A percentile compares a stretch with the other conserved stretches of the same genome.
Evolutionary conservation across 306 rosid species (phyloP).

Genomic region (Vigna angularis): DNA sequence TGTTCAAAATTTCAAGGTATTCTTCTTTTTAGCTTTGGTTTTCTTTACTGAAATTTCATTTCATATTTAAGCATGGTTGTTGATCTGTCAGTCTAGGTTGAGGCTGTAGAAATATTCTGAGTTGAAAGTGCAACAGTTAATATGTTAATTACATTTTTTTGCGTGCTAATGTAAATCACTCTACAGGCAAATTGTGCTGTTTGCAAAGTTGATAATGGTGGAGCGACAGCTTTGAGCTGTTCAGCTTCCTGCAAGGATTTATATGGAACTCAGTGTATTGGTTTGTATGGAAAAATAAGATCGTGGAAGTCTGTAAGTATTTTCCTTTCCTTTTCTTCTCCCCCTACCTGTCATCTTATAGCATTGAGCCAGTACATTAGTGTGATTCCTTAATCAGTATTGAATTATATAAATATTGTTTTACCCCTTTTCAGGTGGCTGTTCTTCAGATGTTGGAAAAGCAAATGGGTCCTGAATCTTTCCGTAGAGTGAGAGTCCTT

Average conservation of each 20-base stretch:
- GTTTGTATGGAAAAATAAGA: conserved; percentile 87
- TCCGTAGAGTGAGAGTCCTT: conserved; percentile 78
- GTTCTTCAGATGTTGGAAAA: conserved; percentile 98
- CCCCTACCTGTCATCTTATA: background rate
- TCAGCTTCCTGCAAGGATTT: conserved; percentile 89
- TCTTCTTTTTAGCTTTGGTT: conserved; percentile 8
- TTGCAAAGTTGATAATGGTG: conserved; percentile 81
- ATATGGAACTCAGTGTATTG: conserved; percentile 91
- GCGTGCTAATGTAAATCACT: conserved; percentile 34
- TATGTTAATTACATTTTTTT: conserved; percentile 28
- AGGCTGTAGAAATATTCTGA: background rate
- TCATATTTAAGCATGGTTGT: conserved; percentile 10
- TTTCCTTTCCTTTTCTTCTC: conserved; percentile 1
- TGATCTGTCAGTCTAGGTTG: conserved; percentile 26
- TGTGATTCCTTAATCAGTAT: conserved; percentile 24
- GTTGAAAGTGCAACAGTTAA: conserved; percentile 24
- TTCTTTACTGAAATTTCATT: background rate
- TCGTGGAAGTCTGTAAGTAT: conserved; percentile 95
- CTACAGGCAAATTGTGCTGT: conserved; percentile 89
- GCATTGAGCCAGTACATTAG: background rate
- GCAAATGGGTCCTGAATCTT: conserved; percentile 99
- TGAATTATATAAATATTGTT: background rate
- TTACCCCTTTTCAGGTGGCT: conserved; percentile 69
- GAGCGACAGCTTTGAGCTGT: conserved; percentile 91
- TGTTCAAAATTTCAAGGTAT: background rate